phyloP scores from a whole-genome alignment of 352 stramenopile species.

The Phytophthora idaei region DNA sequence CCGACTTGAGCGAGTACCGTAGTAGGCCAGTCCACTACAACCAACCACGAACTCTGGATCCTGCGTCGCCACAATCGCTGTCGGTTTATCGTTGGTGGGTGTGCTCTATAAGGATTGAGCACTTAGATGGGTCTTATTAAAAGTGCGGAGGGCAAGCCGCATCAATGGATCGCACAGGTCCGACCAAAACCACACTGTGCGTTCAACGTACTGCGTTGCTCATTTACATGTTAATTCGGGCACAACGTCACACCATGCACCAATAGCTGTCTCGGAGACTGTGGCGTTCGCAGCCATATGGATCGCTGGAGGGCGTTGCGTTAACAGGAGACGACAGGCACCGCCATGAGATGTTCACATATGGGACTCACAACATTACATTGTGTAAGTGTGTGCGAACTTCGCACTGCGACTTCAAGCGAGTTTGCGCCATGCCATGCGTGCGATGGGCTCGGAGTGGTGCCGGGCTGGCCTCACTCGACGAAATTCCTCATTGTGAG shows the following conservation, averaged over 20 bases:
- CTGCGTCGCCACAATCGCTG: constrained; percentile 6
- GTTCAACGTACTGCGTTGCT: constrained; percentile 1
- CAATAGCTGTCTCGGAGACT: constrained; percentile 6
- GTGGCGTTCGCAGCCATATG: constrained; percentile 11
- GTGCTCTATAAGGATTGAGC: constrained; percentile 17
- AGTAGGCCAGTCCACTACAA: neutral
- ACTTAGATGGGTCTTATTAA: constrained; percentile 15
- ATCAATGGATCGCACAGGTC: constrained; percentile 1
- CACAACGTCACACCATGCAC: constrained; percentile 7
- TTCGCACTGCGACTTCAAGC: constrained; percentile 10
- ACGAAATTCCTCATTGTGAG: constrained; percentile 20
- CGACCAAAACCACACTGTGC: neutral
- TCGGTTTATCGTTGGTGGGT: constrained; percentile 11
- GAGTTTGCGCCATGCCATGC: constrained; percentile 22
- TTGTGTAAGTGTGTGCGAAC: constrained; percentile 12
- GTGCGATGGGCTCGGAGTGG: constrained; percentile 14
- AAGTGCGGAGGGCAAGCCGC: constrained; percentile 2
- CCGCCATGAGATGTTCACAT: constrained; percentile 24
- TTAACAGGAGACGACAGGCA: constrained; percentile 20
- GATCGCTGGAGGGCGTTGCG: constrained; percentile 20
- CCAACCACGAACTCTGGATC: constrained; percentile 17
- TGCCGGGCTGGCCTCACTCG: constrained; percentile 13
- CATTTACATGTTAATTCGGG: neutral
- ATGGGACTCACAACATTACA: constrained; percentile 23
- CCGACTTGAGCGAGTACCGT: no score